phyloP scores from a whole-genome alignment of 768 basidiomycete genomes.

The Phaeolepiota aurea region DNA sequence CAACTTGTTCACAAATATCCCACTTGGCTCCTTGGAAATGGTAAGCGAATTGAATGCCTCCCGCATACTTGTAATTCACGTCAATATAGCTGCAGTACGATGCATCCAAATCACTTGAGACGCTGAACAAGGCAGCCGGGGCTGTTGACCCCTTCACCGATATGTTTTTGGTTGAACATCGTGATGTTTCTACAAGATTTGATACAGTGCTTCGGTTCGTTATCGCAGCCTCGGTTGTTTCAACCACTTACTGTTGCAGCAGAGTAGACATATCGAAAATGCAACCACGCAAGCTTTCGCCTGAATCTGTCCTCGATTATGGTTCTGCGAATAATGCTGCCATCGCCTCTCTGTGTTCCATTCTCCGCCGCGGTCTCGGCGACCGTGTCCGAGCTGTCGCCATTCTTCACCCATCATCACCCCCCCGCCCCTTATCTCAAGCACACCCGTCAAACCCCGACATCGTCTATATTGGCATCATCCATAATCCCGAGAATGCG shows the following conservation, averaged over 20 bases:
- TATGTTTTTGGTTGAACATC: conserved; percentile 67
- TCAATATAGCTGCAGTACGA: conserved; percentile 73
- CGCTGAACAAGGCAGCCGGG: conserved; percentile 38
- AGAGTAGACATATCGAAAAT: conserved; percentile 52
- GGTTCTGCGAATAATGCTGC: conserved; percentile 54
- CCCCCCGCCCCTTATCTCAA: conserved; percentile 40
- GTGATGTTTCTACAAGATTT: conserved; percentile 57
- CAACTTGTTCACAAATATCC: conserved; percentile 73
- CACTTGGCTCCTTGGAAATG: conserved; percentile 69
- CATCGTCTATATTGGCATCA: conserved; percentile 61
- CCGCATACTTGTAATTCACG: too few relatives aligned
- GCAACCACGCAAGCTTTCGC: conserved; percentile 31
- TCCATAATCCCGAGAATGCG: conserved; percentile 65
- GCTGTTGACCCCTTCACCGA: conserved; percentile 58
- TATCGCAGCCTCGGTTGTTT: too few relatives aligned
- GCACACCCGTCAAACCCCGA: conserved; percentile 42
- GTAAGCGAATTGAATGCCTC: too few relatives aligned
- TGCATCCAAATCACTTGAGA: conserved; percentile 63
- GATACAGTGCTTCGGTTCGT: conserved; percentile 64
- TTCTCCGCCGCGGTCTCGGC: conserved; percentile 62
- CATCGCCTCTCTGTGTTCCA: conserved; percentile 38
- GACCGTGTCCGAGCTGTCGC: conserved; percentile 60
- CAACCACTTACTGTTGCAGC: conserved; percentile 2
- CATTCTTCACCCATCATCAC: conserved; percentile 45
- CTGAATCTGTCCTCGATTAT: conserved; percentile 42